Percentiles rank a stretch among this genome's conserved stretches.
Evolutionary conservation across 345 rosid species (phyloP).

Genomic region (Aquilaria malaccensis): DNA sequence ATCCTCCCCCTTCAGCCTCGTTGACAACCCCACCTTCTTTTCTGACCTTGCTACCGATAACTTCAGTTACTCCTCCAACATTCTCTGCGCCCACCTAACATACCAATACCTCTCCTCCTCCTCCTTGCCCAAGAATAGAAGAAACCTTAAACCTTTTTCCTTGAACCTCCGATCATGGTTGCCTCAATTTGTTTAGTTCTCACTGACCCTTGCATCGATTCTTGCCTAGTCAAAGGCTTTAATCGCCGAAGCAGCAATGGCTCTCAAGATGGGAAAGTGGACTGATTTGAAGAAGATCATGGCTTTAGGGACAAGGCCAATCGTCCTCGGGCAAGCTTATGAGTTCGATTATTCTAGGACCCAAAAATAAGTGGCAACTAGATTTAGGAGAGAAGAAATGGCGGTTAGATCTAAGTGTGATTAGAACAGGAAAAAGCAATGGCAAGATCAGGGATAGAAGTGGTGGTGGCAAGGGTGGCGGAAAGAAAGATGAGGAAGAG

Average conservation of each 20-base stretch:
- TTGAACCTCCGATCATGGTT: too few relatives aligned
- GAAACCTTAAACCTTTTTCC: too few relatives aligned
- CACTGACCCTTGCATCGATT: not conserved
- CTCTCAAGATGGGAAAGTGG: slow-evolving; percentile 37
- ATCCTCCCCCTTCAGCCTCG: slow-evolving; percentile 15
- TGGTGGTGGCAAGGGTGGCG: too few relatives aligned
- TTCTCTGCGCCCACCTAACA: not conserved
- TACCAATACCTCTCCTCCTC: slow-evolving; percentile 10
- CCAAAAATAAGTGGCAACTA: slow-evolving; percentile 92
- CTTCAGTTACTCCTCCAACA: slow-evolving; percentile 18
- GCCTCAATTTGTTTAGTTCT: slow-evolving; percentile 11
- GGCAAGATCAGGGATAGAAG: too few relatives aligned
- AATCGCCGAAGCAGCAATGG: slow-evolving; percentile 9
- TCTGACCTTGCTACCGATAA: slow-evolving; percentile 10
- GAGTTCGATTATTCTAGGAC: slow-evolving; percentile 98
- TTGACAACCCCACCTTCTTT: not conserved
- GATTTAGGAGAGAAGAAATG: slow-evolving; percentile 96
- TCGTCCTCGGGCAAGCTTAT: slow-evolving; percentile 93
- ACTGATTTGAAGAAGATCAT: slow-evolving; percentile 83
- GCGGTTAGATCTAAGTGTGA: slow-evolving; percentile 51
- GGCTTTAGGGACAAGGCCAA: slow-evolving; percentile 94
- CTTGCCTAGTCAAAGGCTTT: slow-evolving; percentile 14
- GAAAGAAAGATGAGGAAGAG: too few relatives aligned
- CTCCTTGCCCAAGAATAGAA: slow-evolving; percentile 16
- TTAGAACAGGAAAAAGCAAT: too few relatives aligned